Percentiles rank a stretch among this genome's conserved stretches.
Conservation (phyloP, 345 rosid species). For the Lenwebbia sp. region DNA sequence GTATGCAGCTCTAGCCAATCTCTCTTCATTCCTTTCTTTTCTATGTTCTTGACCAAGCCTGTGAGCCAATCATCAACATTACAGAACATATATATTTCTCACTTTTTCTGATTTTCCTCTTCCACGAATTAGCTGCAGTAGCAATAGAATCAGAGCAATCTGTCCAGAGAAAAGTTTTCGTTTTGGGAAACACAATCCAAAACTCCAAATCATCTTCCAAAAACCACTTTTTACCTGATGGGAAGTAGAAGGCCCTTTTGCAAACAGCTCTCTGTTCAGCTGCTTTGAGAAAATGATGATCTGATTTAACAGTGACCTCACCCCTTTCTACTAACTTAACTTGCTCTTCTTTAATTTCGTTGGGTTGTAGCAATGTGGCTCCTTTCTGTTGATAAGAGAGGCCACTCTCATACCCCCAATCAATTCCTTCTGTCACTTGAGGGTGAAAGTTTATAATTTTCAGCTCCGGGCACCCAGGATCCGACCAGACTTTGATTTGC, state of each 20-base stretch:
- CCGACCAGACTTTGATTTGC: not conserved
- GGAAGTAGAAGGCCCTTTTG: not conserved
- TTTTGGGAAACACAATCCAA: not conserved
- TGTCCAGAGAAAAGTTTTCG: not conserved
- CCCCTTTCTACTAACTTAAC: not conserved
- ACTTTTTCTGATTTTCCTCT: not conserved
- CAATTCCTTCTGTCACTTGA: not conserved
- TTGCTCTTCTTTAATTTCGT: not conserved
- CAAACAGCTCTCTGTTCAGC: not conserved
- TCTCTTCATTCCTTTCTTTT: not conserved
- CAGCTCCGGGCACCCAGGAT: not conserved
- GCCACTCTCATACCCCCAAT: not conserved
- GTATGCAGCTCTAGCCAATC: not conserved
- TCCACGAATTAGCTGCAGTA: not conserved
- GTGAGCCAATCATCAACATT: not conserved
- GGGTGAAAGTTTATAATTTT: not conserved
- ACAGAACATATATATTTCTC: not conserved
- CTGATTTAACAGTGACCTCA: not conserved
- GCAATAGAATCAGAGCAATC: not conserved
- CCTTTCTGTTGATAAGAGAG: not conserved
- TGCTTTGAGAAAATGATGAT: not conserved
- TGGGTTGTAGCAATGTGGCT: not conserved
- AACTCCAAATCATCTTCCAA: not conserved
- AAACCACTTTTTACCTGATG: not conserved
- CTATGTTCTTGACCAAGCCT: not conserved